phyloP scores from a whole-genome alignment of 2,329 filamentous ascomycete species.

The Pseudohalonectria lignicola region DNA sequence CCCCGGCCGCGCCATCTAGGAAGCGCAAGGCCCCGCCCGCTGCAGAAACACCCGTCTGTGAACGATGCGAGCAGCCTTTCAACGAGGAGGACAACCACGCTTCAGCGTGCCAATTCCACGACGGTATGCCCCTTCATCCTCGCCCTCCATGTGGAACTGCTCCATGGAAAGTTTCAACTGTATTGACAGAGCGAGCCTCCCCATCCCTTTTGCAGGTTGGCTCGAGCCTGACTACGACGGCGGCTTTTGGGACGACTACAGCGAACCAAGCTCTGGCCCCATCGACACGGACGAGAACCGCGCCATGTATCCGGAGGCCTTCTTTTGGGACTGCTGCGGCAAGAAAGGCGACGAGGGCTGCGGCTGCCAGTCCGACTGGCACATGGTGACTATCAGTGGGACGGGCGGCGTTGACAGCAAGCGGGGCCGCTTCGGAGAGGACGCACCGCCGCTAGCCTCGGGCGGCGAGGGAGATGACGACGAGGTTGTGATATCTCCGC shows the following conservation, averaged over 20 bases:
- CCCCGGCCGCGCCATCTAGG: neutral
- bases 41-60: neutral
- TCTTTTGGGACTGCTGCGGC: conserved; percentile 13
- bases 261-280: conserved; percentile 4
- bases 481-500: too few species aligned
- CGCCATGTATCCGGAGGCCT: conserved; percentile 8
- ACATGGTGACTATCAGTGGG: neutral
- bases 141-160: neutral
- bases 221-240: conserved; percentile 8
- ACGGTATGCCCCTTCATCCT: neutral
- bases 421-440: neutral
- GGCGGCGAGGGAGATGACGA: neutral
- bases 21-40: neutral
- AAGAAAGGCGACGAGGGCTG: neutral
- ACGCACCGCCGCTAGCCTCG: neutral
- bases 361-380: neutral
- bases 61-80: conserved; percentile 2
- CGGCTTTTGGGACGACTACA: conserved; percentile 2
- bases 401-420: neutral
- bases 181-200: neutral
- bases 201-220: conserved; percentile 7
- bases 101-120: conserved; percentile 3
- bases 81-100: conserved; percentile 6
- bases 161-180: neutral
- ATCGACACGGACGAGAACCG: conserved; percentile 8